These are phyloP conservation scores for Nymphaea thermarum DNA, from an alignment of 164 flowering plant species.

Conservation along the genomic window DNA sequence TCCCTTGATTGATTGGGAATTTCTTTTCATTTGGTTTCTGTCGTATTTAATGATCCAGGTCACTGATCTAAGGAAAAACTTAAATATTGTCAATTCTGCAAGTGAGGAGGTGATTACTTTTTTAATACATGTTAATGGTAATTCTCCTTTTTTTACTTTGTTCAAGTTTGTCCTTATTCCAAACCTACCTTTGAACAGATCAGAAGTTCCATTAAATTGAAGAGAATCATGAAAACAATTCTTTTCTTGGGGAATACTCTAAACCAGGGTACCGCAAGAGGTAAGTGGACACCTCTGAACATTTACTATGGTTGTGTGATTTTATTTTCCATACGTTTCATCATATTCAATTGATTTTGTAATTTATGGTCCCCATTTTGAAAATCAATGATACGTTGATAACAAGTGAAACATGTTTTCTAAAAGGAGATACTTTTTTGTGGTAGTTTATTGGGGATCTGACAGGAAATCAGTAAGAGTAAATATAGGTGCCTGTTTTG, in stretches of 20 bases:
- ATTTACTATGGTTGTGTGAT: no score
- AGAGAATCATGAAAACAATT: constrained; percentile 83
- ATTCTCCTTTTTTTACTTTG: no score
- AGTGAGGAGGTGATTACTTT: constrained; percentile 70
- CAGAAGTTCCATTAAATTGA: constrained; percentile 59
- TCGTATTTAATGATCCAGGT: constrained; percentile 27
- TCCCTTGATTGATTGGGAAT: background rate
- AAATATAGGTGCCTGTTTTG: no score
- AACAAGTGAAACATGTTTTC: no score
- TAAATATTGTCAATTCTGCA: constrained; percentile 60
- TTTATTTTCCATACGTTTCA: no score
- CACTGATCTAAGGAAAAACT: constrained; percentile 66
- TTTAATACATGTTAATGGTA: background rate
- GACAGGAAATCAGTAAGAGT: no score
- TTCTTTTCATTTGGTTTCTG: background rate
- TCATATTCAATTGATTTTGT: no score
- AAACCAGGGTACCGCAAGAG: constrained; percentile 97
- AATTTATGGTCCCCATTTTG: no score
- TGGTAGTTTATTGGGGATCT: no score
- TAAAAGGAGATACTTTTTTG: no score
- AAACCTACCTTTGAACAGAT: constrained; percentile 29
- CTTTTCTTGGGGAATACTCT: constrained; percentile 75
- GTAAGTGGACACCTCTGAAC: constrained; percentile 22
- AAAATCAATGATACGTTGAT: no score
- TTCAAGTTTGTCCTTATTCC: background rate